Conservation (phyloP, 805 yeast species). For the Saccharomycopsis fibuligera region DNA sequence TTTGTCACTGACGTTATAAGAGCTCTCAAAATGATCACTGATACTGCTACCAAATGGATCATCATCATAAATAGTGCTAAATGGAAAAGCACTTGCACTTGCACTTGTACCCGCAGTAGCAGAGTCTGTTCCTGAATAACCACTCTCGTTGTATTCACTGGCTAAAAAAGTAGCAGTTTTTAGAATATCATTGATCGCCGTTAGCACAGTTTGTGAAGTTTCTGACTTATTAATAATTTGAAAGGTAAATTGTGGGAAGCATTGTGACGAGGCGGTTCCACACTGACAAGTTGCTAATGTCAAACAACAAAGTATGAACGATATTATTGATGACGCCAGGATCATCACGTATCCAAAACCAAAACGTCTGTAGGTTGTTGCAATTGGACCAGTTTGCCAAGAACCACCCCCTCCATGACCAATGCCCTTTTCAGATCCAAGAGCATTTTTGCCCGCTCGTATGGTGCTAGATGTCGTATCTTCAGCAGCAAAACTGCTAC, state of each 20-base stretch:
- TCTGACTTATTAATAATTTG: slow-evolving; percentile 2
- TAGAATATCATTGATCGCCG: slow-evolving; percentile 6
- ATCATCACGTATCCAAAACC: background rate
- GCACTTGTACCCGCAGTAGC: slow-evolving; percentile 2
- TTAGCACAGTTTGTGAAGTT: background rate
- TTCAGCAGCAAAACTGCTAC: no score
- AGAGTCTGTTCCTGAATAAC: background rate
- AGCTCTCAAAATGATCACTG: no score
- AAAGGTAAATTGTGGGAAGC: slow-evolving; percentile 12
- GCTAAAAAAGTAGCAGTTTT: slow-evolving; percentile 6
- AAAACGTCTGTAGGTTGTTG: background rate
- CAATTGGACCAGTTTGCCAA: no score
- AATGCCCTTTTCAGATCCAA: no score
- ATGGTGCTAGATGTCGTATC: no score
- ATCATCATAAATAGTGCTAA: background rate
- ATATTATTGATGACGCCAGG: no score
- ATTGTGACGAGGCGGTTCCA: background rate
- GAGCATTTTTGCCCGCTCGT: no score
- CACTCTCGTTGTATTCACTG: slow-evolving; percentile 7
- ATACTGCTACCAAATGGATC: no score
- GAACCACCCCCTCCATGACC: no score
- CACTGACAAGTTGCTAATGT: background rate
- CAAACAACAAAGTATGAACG: background rate
- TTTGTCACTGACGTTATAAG: no score
- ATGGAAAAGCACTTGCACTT: background rate